Conservation (phyloP, 2,329 filamentous ascomycete species). For the Colletotrichum sp. region DNA sequence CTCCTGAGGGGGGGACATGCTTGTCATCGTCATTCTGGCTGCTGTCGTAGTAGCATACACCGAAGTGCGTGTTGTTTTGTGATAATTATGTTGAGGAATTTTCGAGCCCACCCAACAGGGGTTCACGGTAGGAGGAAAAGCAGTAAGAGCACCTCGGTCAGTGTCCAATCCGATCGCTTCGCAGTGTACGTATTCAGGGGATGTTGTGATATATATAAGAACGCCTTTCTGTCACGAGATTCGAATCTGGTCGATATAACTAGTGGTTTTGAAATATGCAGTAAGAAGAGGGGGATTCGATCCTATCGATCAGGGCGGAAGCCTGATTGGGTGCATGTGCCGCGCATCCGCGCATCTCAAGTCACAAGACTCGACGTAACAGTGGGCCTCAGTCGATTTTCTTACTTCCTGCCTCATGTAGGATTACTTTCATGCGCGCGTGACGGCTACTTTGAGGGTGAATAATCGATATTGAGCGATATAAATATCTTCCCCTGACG, state of each 20-base stretch:
- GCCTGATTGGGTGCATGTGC: not conserved
- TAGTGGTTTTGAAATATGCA: not conserved
- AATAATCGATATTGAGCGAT: not conserved
- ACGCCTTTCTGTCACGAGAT: not conserved
- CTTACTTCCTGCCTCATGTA: not conserved
- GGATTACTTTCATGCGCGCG: not conserved
- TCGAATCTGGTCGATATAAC: not conserved
- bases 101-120: too few species aligned
- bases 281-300: not conserved
- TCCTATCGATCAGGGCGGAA: not conserved
- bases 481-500: not conserved
- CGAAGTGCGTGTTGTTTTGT: not conserved
- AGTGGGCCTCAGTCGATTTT: not conserved
- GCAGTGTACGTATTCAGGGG: too few species aligned
- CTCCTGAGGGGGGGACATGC: not conserved
- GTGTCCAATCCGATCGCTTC: too few species aligned
- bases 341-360: not conserved
- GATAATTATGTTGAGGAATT: not conserved
- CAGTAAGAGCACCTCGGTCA: too few species aligned
- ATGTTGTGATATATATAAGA: not conserved
- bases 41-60: not conserved
- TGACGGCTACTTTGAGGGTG: not conserved
- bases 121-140: too few species aligned
- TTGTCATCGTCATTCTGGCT: not conserved
- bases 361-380: not conserved